Evolutionary conservation across 129 eudicot species (phyloP).

Genomic region (Escallonia rubra): DNA sequence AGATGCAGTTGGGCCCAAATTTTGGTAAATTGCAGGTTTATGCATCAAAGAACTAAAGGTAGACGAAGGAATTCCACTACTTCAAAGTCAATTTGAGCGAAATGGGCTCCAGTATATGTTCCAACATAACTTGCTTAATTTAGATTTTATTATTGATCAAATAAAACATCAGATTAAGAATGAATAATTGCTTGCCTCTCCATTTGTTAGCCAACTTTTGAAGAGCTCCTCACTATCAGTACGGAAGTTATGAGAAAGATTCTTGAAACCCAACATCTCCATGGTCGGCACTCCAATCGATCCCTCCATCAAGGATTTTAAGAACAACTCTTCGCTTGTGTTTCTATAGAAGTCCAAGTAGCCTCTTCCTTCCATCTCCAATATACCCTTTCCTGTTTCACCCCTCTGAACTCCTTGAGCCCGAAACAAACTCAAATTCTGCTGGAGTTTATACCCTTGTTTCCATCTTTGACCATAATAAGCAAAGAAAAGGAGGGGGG

Average conservation of each 20-base stretch:
- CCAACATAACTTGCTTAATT: neutral
- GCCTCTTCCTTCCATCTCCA: slow-evolving; percentile 67
- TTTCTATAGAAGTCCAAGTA: slow-evolving; percentile 57
- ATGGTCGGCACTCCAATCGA: slow-evolving; percentile 55
- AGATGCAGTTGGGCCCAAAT: no score
- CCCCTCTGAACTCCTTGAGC: slow-evolving; percentile 34
- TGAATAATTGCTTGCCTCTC: slow-evolving; percentile 51
- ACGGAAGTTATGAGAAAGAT: slow-evolving; percentile 43
- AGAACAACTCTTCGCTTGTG: slow-evolving; percentile 67
- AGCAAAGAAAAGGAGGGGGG: neutral
- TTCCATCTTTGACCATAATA: slow-evolving; percentile 35
- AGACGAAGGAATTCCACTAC: neutral
- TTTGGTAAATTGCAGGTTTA: no score
- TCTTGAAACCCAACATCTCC: slow-evolving; percentile 66
- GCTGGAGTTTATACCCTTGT: slow-evolving; percentile 16
- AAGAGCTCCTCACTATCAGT: slow-evolving; percentile 77
- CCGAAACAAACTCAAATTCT: slow-evolving; percentile 21
- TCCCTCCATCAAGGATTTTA: slow-evolving; percentile 63
- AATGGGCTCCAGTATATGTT: no score
- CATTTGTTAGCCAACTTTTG: slow-evolving; percentile 75
- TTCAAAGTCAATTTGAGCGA: no score
- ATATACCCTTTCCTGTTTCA: slow-evolving; percentile 23
- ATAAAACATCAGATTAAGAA: neutral
- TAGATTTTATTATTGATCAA: neutral
- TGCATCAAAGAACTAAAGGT: neutral